Conservation (phyloP, 2,329 filamentous ascomycete species). For the Pseudocercospora cruenta region DNA sequence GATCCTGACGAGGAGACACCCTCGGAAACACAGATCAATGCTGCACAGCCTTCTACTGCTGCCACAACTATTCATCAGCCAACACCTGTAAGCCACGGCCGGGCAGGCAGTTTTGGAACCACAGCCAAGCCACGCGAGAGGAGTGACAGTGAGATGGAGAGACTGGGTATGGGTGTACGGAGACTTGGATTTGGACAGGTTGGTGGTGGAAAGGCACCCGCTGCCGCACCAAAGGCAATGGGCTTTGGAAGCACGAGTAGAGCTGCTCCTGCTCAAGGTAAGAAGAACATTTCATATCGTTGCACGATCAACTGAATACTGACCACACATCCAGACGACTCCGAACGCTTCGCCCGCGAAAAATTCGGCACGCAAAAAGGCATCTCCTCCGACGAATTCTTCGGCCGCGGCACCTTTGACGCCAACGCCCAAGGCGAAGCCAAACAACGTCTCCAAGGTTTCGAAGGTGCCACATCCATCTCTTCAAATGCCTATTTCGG, state of each 20-base stretch:
- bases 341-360: constrained; percentile 77
- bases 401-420: constrained; percentile 87
- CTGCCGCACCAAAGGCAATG: constrained; percentile 64
- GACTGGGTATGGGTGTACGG: constrained; percentile 84
- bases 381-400: constrained; percentile 98
- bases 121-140: constrained; percentile 56
- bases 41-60: constrained; percentile 47
- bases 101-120: constrained; percentile 64
- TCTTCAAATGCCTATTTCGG: constrained; percentile 98
- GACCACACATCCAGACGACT: constrained; percentile 59
- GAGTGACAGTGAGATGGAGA: constrained; percentile 77
- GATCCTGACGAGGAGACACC: constrained; percentile 81
- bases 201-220: constrained; percentile 53
- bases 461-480: constrained; percentile 89
- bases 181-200: constrained; percentile 88
- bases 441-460: constrained; percentile 83
- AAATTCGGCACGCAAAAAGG: constrained; percentile 94
- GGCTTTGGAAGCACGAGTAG: constrained; percentile 77
- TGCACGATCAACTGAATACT: background rate
- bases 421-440: constrained; percentile 80
- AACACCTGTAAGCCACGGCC: constrained; percentile 71
- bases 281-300: constrained; percentile 28
- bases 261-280: constrained; percentile 67
- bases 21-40: constrained; percentile 44
- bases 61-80: constrained; percentile 69